Base-by-base conservation (phyloP, 2,329 filamentous ascomycete genomes). In the Madurella fahalii region DNA sequence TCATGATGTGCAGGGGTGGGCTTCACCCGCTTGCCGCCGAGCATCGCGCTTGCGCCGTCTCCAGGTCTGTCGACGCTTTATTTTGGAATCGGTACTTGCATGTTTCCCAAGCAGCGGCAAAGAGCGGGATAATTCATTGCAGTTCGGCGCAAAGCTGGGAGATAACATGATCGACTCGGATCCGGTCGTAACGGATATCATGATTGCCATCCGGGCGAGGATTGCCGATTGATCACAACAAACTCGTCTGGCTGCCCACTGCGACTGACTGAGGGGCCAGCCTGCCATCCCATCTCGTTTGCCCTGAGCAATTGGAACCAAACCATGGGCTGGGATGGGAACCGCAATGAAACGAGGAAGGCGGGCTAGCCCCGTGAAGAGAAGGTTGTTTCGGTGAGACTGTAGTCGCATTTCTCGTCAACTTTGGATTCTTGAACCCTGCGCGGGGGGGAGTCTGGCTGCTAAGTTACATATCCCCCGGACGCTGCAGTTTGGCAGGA, bases 1-100 rank as follows among this genome's bases (percentile, higher is more conserved):
- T 61, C 58, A 58, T 40, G 47, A 47, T 47, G 46, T 30, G 41
- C 54, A 57, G 54, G 58, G 58, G 54, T 42, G 42, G 37, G 58
- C 41, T 52, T 53, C 52, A 53, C 5, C 34, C 44, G 16, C 41
- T 51, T 52, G 46, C 37, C 40, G 41, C 47, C 37, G 16, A 17
- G 40, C n/a, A 37, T 37, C 34, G 48, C 53, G 45, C 45, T 47
- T 47, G 13, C 16, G 18, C 4, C 30, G 18, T 18, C 44, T 8
- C 34, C 34, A 11, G 11, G 34, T 3, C 13, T 37, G 34, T 15
- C 34, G 34, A 37, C 34, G 34, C 34, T 37, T 37, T 11, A 12
- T 37, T 37, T 15, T 4, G 34, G 9, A 37, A 37, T 37, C 34
- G 11, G 34, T 12, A 12, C 34, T 37, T 37, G 2, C 4, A 37